Evolutionary conservation across 192 early-diverging fungal genomes (phyloP), one percentile per base, ranked within the genome.

Genomic region (Mortierella antarctica): DNA sequence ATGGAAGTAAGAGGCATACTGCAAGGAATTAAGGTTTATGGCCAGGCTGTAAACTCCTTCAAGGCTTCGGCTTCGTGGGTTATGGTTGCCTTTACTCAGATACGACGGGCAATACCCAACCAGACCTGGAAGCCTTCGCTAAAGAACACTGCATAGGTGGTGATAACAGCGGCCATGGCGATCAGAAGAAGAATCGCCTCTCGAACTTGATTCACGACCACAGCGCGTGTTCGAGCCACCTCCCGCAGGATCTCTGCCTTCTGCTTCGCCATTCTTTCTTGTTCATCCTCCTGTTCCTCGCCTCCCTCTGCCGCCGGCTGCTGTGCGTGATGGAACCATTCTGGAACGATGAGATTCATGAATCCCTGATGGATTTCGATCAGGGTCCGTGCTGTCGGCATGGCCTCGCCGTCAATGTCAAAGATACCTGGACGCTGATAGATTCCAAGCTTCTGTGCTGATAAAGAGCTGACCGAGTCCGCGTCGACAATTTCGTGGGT

Each of bases 321-420:
- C 46, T 57, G 23, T 23, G 54, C 51, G 39, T 72, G 64, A 11
- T 62, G 47, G 46, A 50, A 63, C 77, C 77, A 80, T 21, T 80
- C 77, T 11, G 77, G 77, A 0, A 80, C 70, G 23, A 68, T 49
- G 7, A 80, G 23, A 8, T 72, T 54, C 70, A 80, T 67, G 45
- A 80, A 72, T 15, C 65, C 68, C 0, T 70, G 77, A 6, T 68
- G 60, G 58, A 80, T 53, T 48, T 80, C 77, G 17, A 80, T 72
- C 60, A 80, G 40, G 0, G 77, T 80, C 53, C 77, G 20, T 13
- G 70, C 57, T 8, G 77, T 80, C 0, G 77, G 77, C 70, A 80
- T 80, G 0, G 63, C 59, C n/a, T 80, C 77, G 9, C 77, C 77
- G 47, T 80, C 77, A 2, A 80, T 65, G 53, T 80, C 77, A 57